A percentile compares a stretch with the other conserved stretches of the same genome.
These are phyloP conservation scores for Deuterostichococcus epilithicus DNA, from an alignment of 139 green algal genomes.

Conservation along the genomic window DNA sequence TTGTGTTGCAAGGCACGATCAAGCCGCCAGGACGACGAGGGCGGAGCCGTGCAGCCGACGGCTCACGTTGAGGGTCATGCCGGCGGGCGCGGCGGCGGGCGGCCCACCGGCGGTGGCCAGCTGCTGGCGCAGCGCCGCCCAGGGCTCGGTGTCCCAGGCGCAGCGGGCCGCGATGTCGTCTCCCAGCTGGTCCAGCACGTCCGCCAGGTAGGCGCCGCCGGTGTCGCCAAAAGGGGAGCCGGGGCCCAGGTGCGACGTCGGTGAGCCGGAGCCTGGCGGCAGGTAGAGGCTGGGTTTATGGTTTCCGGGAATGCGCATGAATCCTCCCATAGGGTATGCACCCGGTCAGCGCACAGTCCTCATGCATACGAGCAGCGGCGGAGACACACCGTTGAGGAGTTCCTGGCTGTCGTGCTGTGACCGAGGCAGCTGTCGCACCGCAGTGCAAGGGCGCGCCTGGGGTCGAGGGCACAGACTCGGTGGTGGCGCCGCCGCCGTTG, in stretches of 20 bases:
- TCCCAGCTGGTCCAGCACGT: conserved; percentile 59
- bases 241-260: neutral
- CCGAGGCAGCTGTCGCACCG: neutral
- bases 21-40: too few species aligned
- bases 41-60: too few species aligned
- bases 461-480: neutral
- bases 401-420: neutral
- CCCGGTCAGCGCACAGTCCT: too few species aligned
- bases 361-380: neutral
- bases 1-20: too few species aligned
- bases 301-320: too few species aligned
- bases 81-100: too few species aligned
- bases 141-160: conserved; percentile 68
- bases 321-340: too few species aligned
- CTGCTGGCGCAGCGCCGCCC: neutral
- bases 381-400: neutral
- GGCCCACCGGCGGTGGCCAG: neutral
- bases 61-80: neutral
- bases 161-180: conserved; percentile 30
- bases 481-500: neutral
- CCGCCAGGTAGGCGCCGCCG: conserved; percentile 47
- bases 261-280: too few species aligned
- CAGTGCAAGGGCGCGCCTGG: neutral
- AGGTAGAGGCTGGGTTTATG: too few species aligned
- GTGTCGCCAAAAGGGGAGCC: neutral